phyloP scores from a whole-genome alignment of 352 stramenopile species.

The Globisporangium paroecandrum region DNA sequence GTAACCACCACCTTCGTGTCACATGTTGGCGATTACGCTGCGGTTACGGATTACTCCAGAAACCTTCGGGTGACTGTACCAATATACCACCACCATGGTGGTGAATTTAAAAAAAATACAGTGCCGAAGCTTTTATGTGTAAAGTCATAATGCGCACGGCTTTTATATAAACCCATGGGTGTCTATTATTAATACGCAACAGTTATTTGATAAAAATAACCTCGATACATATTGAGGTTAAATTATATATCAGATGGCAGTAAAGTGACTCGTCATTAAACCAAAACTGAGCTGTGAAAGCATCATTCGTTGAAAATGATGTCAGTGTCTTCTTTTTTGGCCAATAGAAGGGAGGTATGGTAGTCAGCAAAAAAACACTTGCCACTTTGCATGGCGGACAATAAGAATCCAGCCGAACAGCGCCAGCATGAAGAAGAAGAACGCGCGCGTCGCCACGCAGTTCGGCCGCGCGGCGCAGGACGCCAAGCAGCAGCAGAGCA shows the following conservation, averaged over 20 bases:
- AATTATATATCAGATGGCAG: not conserved
- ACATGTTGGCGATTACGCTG: not conserved
- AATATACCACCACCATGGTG: too few species aligned
- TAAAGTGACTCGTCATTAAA: not conserved
- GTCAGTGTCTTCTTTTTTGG: not conserved
- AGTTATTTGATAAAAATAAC: too few species aligned
- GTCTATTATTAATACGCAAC: too few species aligned
- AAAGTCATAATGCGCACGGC: too few species aligned
- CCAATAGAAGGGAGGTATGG: not conserved
- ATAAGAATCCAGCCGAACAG: not conserved
- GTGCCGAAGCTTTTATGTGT: too few species aligned
- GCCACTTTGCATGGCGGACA: not conserved
- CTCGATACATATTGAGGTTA: not conserved
- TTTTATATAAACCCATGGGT: too few species aligned
- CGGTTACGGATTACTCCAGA: not conserved
- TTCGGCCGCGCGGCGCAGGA: constrained; percentile 5
- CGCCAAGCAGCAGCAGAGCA: constrained; percentile 4
- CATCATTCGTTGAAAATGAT: not conserved
- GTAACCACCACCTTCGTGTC: not conserved
- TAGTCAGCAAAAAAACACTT: not conserved
- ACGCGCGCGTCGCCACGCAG: constrained; percentile 9
- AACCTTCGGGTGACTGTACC: too few species aligned
- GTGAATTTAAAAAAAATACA: too few species aligned
- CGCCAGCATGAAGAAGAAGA: constrained; percentile 4
- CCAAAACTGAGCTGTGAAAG: not conserved